A percentile compares a stretch with the other conserved stretches of the same genome.
phyloP scores from a whole-genome alignment of 257 asterid species.

The Pogostemon cablin region DNA sequence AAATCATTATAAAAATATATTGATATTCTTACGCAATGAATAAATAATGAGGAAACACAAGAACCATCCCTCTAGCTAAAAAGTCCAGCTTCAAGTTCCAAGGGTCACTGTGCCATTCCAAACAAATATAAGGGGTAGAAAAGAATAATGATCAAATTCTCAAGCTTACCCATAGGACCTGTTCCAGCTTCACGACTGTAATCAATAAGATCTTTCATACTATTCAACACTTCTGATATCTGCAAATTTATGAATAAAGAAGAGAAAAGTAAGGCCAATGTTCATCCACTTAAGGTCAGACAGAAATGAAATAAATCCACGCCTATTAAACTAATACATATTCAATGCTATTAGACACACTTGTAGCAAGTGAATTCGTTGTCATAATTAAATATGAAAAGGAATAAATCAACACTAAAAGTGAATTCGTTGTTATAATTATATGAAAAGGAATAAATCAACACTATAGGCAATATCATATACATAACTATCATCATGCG shows the following conservation, averaged over 20 bases:
- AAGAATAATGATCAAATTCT: conserved; percentile 18
- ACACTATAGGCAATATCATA: background rate
- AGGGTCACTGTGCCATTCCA: background rate
- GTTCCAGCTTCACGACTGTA: conserved; percentile 73
- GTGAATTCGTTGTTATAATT: too few relatives aligned
- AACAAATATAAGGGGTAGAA: background rate
- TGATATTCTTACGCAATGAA: background rate
- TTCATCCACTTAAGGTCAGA: conserved; percentile 7
- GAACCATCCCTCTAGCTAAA: background rate
- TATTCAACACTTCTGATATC: conserved; percentile 96
- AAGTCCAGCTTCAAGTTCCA: background rate
- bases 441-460: too few relatives aligned
- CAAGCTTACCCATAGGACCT: conserved; percentile 91
- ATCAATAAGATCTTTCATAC: conserved; percentile 94
- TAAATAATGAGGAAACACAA: conserved; percentile 2
- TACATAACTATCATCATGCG: background rate
- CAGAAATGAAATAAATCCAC: background rate
- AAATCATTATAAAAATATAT: background rate
- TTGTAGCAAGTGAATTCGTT: conserved; percentile 1
- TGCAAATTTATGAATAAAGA: conserved; percentile 44
- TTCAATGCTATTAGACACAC: background rate
- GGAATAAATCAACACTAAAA: background rate
- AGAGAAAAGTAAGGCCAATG: background rate
- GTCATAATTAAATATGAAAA: conserved; percentile 5
- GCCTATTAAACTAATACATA: background rate